Base-by-base conservation (phyloP, 2,329 filamentous ascomycete species). In the Thelonectria rubi region DNA sequence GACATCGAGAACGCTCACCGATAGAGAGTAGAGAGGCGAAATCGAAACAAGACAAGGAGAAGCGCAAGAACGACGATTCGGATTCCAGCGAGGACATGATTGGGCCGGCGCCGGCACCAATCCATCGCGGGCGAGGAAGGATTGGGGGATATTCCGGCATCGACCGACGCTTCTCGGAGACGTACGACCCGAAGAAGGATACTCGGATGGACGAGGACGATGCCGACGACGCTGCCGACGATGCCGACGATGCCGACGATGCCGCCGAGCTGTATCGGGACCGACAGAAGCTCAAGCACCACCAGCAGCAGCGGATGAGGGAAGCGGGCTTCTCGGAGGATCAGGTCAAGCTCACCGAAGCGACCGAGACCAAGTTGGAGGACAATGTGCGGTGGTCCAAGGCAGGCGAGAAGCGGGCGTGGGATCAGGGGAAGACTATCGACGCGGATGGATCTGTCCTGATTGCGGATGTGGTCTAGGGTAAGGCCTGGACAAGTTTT, bases 161-260 rank as follows among this genome's bases (percentile, higher is more conserved):
- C 66, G 93, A 97, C 72, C 82, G 85, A 21, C 91, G 91, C 54
- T 98, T 97, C 75, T 88, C 90, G 1, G 80, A 87, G 1, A 84
- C 81, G 51, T 90, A 90, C 68, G 82, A 87, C 61, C 84, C 85
- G 0, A 82, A 76, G 7, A 74, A 79, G n/a, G 86, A 91, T 68
- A 76, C 90, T 3, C 78, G 82, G 40, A 77, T 81, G 49, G 82
- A 84, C 63, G 77, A 79, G 9, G 59, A 63, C 2, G 79, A 81
- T 1, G 79, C 75, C 20, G 83, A 82, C 26, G 88, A 89, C 63
- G 87, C 92, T 62, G 97, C 93, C 93, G 91, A 92, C 46, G 86
- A 92, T 69, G 88, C 91, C 1, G 81, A 95, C 1, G 93, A 97
- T 62, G 97, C 93, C 93, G 91, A 92, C 46, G 86, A 92, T 69